phyloP scores from a whole-genome alignment of 306 rosid genomes.

The Betula pendula region DNA sequence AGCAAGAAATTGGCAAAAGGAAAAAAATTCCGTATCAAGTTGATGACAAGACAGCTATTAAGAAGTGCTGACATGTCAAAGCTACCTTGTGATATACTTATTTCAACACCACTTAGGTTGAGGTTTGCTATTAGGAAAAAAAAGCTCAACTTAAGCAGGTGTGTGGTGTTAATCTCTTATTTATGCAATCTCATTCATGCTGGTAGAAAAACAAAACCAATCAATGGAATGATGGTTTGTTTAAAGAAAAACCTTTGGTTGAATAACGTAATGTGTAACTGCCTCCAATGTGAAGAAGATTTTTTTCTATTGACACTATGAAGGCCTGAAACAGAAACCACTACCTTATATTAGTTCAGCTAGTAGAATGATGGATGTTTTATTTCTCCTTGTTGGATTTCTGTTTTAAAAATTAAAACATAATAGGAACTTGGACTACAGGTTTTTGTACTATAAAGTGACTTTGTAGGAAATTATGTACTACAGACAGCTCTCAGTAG shows the following conservation, averaged over 20 bases:
- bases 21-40: slow-evolving; percentile 56
- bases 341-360: background rate
- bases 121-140: slow-evolving; percentile 58
- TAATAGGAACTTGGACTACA: background rate
- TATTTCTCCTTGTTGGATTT: background rate
- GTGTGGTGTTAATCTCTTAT: slow-evolving; percentile 25
- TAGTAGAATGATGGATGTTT: background rate
- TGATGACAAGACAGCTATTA: slow-evolving; percentile 63
- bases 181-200: slow-evolving; percentile 9
- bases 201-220: background rate
- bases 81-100: slow-evolving; percentile 70
- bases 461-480: background rate
- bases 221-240: background rate
- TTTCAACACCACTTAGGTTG: slow-evolving; percentile 86
- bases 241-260: background rate
- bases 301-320: background rate
- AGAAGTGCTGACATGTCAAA: slow-evolving; percentile 71
- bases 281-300: background rate
- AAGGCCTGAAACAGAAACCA: background rate
- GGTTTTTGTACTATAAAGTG: background rate
- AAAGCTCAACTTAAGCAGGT: slow-evolving; percentile 79
- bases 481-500: background rate
- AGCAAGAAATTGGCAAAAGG: slow-evolving; percentile 82
- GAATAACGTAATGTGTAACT: background rate
- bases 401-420: background rate